Evolutionary conservation across 1,284 basidiomycete genomes (phyloP), one percentile per base, ranked within the genome.

Genomic region (Trametes hirsuta): DNA sequence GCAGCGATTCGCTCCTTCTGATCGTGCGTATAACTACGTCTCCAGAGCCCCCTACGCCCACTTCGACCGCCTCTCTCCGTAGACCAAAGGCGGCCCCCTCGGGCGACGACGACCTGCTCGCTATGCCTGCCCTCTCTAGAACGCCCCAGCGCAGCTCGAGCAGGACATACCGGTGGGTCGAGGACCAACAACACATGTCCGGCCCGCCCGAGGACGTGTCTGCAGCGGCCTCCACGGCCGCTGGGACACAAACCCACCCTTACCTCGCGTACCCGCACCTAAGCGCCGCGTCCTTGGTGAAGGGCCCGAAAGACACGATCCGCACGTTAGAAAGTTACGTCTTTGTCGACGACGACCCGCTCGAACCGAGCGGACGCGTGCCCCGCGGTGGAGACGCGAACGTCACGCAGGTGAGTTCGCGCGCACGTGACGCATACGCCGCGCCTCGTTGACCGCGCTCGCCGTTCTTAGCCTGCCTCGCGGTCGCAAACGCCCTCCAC

Each of bases 101-200:
- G 36, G 37, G 55, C 41, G 68, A 76, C 53, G 62, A 67, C 53
- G 65, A 69, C 44, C 48, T 63, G 18, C 60, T 55, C 39, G 46
- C 64, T 21, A 69, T 66, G 65, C 63, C 58, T 47, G 61, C 57
- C 49, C 54, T 65, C 15, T 36, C 59, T 22, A 64, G 62, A 11
- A 57, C 40, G 24, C 72, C 70, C 15, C 71, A 71, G 14, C 77
- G 76, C 55, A 83, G 83, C 48, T 83, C 86, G 11, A 87, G 85
- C 70, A 80, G 84, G 70, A 77, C 90, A 57, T 80, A 86, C 66
- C 84, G 81, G 60, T 91, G 89, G 89, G 83, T 91, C 50, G 75
- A 80, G 45, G 86, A 90, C 47, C 85, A 89, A 69, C 84, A 84
- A 62, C 61, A 66, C 47, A 53, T 58, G 24, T 66, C 65, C 25